phyloP scores from a whole-genome alignment of 768 basidiomycete species.

The Rhizopogon roseolus region DNA sequence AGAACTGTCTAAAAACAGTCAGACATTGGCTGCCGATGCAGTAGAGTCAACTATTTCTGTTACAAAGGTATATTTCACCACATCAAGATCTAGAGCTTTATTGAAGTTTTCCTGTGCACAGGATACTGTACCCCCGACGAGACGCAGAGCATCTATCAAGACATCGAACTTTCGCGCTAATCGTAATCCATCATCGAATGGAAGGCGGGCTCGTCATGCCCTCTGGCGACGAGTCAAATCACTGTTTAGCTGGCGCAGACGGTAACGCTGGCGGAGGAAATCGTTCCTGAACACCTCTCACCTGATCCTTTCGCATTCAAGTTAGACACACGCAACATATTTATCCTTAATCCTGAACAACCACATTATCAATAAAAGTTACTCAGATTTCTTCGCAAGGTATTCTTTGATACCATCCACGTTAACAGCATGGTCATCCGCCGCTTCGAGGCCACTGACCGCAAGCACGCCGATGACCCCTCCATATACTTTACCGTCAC shows the following conservation, averaged over 20 bases:
- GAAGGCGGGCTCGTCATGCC: neutral
- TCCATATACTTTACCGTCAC: constrained; percentile 29
- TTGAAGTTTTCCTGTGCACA: neutral
- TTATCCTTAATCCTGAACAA: neutral
- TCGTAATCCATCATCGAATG: neutral
- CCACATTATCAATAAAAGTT: neutral
- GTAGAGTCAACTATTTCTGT: neutral
- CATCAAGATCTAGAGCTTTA: neutral
- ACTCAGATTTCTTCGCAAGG: constrained; percentile 6
- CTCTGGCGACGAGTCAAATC: neutral
- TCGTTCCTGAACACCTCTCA: neutral
- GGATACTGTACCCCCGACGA: neutral
- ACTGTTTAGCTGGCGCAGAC: neutral
- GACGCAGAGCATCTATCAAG: neutral
- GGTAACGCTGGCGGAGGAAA: neutral
- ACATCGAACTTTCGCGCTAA: neutral
- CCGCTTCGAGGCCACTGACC: constrained; percentile 26
- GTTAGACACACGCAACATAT: neutral
- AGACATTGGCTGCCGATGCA: neutral
- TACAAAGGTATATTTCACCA: neutral
- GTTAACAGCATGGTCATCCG: constrained; percentile 27
- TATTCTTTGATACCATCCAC: constrained; percentile 24
- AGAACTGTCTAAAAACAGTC: neutral
- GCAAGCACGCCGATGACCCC: constrained; percentile 31
- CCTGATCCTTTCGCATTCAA: no score